Evolutionary conservation across 345 rosid genomes (phyloP).

Genomic region (Cardamine chenopodiifolia): DNA sequence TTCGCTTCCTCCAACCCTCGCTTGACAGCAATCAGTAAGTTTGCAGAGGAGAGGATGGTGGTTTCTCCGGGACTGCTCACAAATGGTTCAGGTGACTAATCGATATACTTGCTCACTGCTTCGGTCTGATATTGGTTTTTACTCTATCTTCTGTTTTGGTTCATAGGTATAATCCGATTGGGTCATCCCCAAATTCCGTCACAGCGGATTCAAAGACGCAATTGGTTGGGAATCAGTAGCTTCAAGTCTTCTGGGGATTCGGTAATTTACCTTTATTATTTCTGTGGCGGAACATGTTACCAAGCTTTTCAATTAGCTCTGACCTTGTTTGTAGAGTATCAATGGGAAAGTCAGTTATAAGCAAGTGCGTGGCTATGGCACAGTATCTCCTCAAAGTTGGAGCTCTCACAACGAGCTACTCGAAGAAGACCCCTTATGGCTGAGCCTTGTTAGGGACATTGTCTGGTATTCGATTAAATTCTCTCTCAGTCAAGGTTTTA

Average conservation of each 20-base stretch:
- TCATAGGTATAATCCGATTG: constrained; percentile 25
- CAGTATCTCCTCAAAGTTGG: constrained; percentile 37
- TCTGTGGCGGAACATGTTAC: neutral
- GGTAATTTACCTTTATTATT: constrained; percentile 7
- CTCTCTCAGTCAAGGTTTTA: neutral
- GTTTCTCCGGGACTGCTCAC: constrained; percentile 27
- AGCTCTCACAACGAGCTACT: constrained; percentile 39
- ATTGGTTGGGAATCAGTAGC: constrained; percentile 25
- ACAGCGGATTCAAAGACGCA: constrained; percentile 10
- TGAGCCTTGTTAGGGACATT: constrained; percentile 48
- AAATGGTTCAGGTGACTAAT: constrained; percentile 28
- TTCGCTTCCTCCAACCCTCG: neutral
- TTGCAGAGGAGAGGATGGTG: constrained; percentile 18
- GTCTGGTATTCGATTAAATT: constrained; percentile 46
- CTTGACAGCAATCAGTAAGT: too few relatives aligned
- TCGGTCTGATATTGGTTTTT: neutral
- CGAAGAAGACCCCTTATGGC: constrained; percentile 53
- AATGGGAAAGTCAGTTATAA: constrained; percentile 30
- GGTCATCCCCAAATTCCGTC: neutral
- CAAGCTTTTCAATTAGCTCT: neutral
- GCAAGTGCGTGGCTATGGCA: constrained; percentile 5
- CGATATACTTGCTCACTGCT: neutral
- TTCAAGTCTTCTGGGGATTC: neutral
- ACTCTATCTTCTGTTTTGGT: neutral
- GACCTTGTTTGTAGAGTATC: constrained; percentile 15